phyloP scores from a whole-genome alignment of 148 eudicot genomes.

The Cornus suecica region DNA sequence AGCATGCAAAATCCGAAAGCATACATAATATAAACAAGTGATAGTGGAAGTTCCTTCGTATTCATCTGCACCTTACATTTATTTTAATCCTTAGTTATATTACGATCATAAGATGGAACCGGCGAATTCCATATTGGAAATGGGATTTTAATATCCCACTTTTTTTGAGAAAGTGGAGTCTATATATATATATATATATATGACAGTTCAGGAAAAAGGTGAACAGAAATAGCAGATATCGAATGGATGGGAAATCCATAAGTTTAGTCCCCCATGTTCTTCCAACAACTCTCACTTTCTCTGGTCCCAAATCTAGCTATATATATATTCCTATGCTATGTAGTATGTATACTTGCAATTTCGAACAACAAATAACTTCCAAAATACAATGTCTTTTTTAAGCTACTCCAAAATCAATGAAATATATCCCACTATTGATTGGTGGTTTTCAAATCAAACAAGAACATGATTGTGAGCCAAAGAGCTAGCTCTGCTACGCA shows the following conservation, averaged over 20 bases:
- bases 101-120: constrained; percentile 1
- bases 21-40: constrained; percentile 8
- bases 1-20: constrained; percentile 21
- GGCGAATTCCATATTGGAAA: constrained; percentile 17
- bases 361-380: no score
- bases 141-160: neutral
- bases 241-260: constrained; percentile 2
- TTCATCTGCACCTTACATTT: neutral
- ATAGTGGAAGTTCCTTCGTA: constrained; percentile 17
- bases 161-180: constrained; percentile 12
- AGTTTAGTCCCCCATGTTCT: constrained; percentile 15
- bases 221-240: constrained; percentile 3
- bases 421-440: neutral
- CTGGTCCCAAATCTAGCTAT: constrained; percentile 16
- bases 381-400: no score
- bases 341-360: no score
- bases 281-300: constrained; percentile 20
- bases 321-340: neutral
- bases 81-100: neutral
- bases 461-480: neutral
- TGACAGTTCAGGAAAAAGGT: constrained; percentile 13
- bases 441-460: neutral
- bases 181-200: no score
- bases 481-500: neutral
- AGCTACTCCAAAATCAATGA: neutral